phyloP scores from a whole-genome alignment of 106 monocot genomes.

The Acanthochlamys bracteata region DNA sequence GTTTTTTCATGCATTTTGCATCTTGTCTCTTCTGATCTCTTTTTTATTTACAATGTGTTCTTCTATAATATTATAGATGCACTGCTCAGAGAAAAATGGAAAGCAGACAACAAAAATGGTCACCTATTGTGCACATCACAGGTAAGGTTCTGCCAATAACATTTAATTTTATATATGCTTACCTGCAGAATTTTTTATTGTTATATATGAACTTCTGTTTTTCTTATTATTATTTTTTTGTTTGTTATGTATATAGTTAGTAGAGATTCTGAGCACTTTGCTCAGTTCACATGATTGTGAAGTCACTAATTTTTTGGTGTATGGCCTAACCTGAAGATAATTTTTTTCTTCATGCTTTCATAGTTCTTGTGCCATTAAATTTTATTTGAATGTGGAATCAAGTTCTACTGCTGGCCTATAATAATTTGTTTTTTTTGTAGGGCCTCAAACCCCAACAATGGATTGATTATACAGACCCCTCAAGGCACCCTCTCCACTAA shows the following conservation, averaged over 20 bases:
- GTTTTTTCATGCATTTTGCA: not conserved
- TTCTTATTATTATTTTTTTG: too few relatives aligned
- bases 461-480: constrained; percentile 64
- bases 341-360: too few relatives aligned
- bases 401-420: too few relatives aligned
- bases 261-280: too few relatives aligned
- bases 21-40: not conserved
- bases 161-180: not conserved
- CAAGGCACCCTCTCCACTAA: constrained; percentile 59
- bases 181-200: too few relatives aligned
- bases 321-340: too few relatives aligned
- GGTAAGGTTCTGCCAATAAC: constrained; percentile 23
- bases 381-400: too few relatives aligned
- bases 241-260: too few relatives aligned
- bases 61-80: constrained; percentile 47
- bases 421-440: constrained; percentile 21
- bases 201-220: too few relatives aligned
- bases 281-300: too few relatives aligned
- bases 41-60: not conserved
- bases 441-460: constrained; percentile 68
- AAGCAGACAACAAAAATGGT: constrained; percentile 73
- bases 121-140: constrained; percentile 83
- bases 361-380: too few relatives aligned
- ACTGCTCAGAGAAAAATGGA: constrained; percentile 66
- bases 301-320: too few relatives aligned